phyloP scores from a whole-genome alignment of 2,329 filamentous ascomycete species.

The Ilyonectria sp. region DNA sequence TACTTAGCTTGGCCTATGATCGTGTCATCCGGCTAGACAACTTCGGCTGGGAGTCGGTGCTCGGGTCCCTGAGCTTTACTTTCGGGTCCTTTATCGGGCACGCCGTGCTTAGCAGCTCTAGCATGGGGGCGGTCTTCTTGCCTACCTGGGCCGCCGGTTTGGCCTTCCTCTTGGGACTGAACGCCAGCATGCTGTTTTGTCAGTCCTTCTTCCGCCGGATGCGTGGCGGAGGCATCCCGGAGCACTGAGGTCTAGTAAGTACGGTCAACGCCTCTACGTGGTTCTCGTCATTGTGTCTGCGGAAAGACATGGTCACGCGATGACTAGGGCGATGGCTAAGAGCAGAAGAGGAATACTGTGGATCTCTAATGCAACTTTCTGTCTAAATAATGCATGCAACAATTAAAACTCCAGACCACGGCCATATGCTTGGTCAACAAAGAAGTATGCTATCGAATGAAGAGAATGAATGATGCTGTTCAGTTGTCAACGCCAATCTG shows the following conservation, averaged over 20 bases:
- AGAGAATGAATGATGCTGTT: background rate
- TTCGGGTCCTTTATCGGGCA: background rate
- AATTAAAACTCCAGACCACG: background rate
- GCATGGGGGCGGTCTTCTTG: background rate
- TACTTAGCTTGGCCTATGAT: background rate
- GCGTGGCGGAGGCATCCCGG: background rate
- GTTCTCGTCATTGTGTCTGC: background rate
- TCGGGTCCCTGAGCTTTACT: background rate
- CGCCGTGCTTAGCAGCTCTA: background rate
- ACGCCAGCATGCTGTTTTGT: background rate
- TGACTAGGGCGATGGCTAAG: background rate
- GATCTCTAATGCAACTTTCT: background rate
- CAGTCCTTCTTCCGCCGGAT: background rate
- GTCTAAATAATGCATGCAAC: background rate
- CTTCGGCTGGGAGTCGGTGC: background rate
- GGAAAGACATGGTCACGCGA: background rate
- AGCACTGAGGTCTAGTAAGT: background rate
- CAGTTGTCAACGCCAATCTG: background rate
- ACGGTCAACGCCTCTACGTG: background rate
- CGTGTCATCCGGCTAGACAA: background rate
- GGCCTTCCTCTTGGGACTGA: background rate
- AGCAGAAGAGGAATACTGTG: background rate
- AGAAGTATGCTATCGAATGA: conserved; percentile 1
- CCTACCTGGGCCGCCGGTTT: background rate
- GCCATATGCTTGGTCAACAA: background rate